phyloP scores from a whole-genome alignment of 2,329 filamentous ascomycete genomes.

The Lasiodiplodia hormozganensis region DNA sequence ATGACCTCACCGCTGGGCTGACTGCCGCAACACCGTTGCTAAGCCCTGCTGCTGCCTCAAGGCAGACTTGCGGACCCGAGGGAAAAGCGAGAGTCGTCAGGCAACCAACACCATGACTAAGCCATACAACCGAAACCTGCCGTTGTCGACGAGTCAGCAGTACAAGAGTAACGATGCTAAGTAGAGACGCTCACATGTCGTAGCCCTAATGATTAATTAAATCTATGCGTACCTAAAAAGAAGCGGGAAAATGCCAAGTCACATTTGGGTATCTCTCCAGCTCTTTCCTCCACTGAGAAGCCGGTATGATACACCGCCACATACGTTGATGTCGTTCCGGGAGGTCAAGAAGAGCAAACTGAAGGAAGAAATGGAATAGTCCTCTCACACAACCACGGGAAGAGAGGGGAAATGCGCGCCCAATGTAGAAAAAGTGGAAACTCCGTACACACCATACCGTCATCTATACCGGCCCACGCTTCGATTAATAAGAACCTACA shows the following conservation, averaged over 20 bases:
- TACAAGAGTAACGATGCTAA: neutral
- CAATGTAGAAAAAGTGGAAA: conserved; percentile 3
- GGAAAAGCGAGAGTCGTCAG: neutral
- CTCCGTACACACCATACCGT: conserved; percentile 20
- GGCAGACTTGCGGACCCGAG: neutral
- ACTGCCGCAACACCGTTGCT: neutral
- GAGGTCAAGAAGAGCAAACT: conserved; percentile 4
- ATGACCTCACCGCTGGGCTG: neutral
- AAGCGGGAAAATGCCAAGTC: conserved; percentile 18
- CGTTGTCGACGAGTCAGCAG: neutral
- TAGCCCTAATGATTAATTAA: conserved; percentile 22
- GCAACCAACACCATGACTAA: neutral
- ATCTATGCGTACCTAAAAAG: conserved; percentile 12
- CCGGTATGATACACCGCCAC: conserved; percentile 22
- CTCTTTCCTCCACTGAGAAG: conserved; percentile 21
- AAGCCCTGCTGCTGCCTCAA: neutral
- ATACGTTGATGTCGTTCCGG: neutral
- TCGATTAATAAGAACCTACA: conserved; percentile 7
- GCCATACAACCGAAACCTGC: neutral
- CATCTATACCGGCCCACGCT: conserved; percentile 19
- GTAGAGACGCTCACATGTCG: neutral
- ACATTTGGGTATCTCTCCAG: conserved; percentile 24
- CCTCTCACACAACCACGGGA: neutral
- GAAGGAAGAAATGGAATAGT: neutral
- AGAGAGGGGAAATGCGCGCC: neutral